Evolutionary conservation across 352 stramenopile genomes (phyloP).

Genomic region (Phytophthora pluvialis): DNA sequence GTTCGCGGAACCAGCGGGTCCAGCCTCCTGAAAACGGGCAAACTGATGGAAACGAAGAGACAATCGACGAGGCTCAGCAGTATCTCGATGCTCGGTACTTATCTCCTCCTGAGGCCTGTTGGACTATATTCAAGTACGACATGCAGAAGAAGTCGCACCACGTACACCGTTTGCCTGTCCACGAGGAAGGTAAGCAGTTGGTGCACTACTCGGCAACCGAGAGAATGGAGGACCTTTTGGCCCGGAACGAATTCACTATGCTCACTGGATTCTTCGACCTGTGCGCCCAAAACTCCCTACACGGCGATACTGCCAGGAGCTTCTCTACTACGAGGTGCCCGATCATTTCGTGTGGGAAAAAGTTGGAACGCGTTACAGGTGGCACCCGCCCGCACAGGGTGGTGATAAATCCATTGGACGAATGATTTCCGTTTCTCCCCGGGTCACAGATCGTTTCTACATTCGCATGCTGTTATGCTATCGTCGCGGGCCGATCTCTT

Average conservation of each 20-base stretch:
- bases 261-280: neutral
- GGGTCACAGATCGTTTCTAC: conserved; percentile 6
- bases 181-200: neutral
- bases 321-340: conserved; percentile 11
- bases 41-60: neutral
- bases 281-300: neutral
- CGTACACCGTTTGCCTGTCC: neutral
- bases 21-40: too few species aligned
- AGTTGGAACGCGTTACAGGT: neutral
- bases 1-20: neutral
- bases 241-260: neutral
- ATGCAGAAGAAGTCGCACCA: conserved; percentile 14
- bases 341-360: conserved; percentile 1
- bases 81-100: conserved; percentile 14
- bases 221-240: neutral
- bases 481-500: neutral
- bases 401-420: conserved; percentile 7
- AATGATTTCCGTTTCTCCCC: conserved; percentile 9
- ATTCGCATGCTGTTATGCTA: conserved; percentile 9
- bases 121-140: conserved; percentile 16
- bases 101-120: conserved; percentile 6
- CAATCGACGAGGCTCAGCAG: neutral
- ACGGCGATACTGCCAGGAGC: neutral
- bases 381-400: neutral
- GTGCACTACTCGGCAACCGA: neutral